Base-by-base conservation (phyloP, 805 yeast species). In the Kazachstania psychrophila region DNA sequence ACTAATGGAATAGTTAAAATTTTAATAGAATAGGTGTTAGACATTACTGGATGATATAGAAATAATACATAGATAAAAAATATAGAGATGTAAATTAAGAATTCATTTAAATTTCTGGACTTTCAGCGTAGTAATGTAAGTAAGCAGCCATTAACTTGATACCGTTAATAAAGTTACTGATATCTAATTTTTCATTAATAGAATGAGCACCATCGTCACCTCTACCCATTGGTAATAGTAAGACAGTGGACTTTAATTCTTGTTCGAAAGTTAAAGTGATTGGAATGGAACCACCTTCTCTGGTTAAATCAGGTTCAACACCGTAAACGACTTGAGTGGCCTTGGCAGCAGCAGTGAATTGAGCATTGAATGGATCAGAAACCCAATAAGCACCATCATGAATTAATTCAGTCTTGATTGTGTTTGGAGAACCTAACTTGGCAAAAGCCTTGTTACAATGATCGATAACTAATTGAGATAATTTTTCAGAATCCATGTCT, bases 141-240 rank as follows among this genome's bases (percentile, higher is more conserved):
- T 87, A 92, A 14, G 96, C 95, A 47, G 89, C 79, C 64, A 89
- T 73, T 11, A 95, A 82, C 70, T 92, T 92, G 56, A 83, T 77
- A 47, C 99, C 99, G 55, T 84, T 83, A 49, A 92, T 77, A 65
- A 84, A 92, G 70, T 92, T 92, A 46, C 81, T 66, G 36, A 87
- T 69, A 59, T 94, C 83, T 52, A 92, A 66, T 69, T 92, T 92
- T 68, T 92, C 99, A 59, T 92, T 92, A 54, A 92, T 87, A 16
- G 96, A 86, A 62, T 92, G 99, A 32, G 99, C 98, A 52, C 98
- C 98, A 57, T 92, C 99, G 60, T 92, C 96, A 49, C 98, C 98
- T 66, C 94, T 81, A 47, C 99, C 99, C 82, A 92, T 83, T 45
- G 99, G 98, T 51, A 92, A 74, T 54, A 92, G 70, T 45, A 92